Evolutionary conservation across 805 yeast species (phyloP), one percentile per base, ranked within the genome.

Genomic region (Lipomyces mesembrius): DNA sequence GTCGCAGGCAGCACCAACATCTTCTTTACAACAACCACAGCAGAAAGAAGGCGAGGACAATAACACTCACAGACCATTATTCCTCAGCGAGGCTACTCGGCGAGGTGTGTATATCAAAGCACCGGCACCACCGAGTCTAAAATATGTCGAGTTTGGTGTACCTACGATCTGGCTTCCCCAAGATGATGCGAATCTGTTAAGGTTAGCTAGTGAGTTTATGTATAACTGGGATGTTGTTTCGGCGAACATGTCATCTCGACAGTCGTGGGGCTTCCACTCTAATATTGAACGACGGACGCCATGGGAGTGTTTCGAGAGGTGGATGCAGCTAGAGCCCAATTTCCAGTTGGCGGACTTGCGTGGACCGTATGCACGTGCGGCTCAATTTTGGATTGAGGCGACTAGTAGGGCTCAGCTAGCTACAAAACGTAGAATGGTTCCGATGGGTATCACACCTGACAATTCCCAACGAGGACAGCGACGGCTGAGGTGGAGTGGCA

Each of bases 231-330:
- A 88, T 68, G 84, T 93, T 60, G 91, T 95, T 27, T 87, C 97
- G 2, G 90, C 93, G 6, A 91, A 90, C 75, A 80, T 95, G 76
- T 84, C 89, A 57, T 83, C 88, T 1, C 82, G 84, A 60, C 85
- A 92, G 2, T 85, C 91, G 0, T 83, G 86, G 70, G 85, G 88
- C 14, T 51, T 64, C 22, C 60, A 66, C 27, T 90, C 98, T 0
- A 92, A 91, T 74, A 91, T 92, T 65, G 98, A 95, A 77, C 85
- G 98, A 74, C 84, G 99, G 74, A 95, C 98, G 0, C 96, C 99
- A 0, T 95, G 99, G 99, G 98, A 94, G 77, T 94, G 98, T 77
- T 95, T 95, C 80, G 99, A 95, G 78, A 82, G 99, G 71, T 95
- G 94, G 81, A 88, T 93, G 68, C 98, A 94, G 79, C 82, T 95